These are phyloP conservation scores for Crithidia acanthocephali DNA, from an alignment of 208 protist species.

Conservation along the genomic window DNA sequence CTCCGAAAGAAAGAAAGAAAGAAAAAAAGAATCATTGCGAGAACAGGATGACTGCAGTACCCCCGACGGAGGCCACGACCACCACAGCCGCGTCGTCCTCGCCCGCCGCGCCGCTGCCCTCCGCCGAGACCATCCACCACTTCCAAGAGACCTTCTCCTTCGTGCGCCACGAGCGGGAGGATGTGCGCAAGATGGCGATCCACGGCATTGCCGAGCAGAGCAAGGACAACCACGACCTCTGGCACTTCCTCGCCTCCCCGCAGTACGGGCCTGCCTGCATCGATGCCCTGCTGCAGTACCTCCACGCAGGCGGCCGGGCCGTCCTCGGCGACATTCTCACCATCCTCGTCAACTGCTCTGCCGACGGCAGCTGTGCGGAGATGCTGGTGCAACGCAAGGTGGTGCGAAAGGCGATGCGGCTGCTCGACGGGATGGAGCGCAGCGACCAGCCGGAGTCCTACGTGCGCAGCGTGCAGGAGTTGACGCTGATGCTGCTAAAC, in stretches of 20 bases:
- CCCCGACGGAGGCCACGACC: neutral
- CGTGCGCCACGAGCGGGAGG: slow-evolving; percentile 65
- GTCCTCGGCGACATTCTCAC: slow-evolving; percentile 81
- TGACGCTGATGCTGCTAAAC: slow-evolving; percentile 87
- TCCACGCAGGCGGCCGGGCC: slow-evolving; percentile 47
- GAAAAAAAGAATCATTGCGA: neutral
- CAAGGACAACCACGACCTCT: slow-evolving; percentile 73
- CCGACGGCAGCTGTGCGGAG: slow-evolving; percentile 72
- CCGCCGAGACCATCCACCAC: slow-evolving; percentile 34
- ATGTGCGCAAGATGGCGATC: slow-evolving; percentile 86
- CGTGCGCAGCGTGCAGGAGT: slow-evolving; percentile 63
- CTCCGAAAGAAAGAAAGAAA: too few relatives aligned
- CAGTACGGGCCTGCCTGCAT: slow-evolving; percentile 44
- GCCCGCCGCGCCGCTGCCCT: neutral
- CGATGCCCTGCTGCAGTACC: slow-evolving; percentile 66
- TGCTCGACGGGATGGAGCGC: slow-evolving; percentile 70
- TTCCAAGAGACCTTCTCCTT: slow-evolving; percentile 77
- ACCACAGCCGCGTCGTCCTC: neutral
- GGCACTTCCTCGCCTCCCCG: slow-evolving; percentile 47
- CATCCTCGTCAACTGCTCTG: slow-evolving; percentile 83
- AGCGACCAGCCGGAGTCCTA: slow-evolving; percentile 39
- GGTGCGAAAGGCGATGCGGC: slow-evolving; percentile 78
- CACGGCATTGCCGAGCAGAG: slow-evolving; percentile 78
- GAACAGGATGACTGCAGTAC: neutral
- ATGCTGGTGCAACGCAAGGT: slow-evolving; percentile 65